Evolutionary conservation across 2,329 filamentous ascomycete genomes (phyloP), one percentile per base, ranked within the genome.

Genomic region (Paracoccidioides brasiliensis): DNA sequence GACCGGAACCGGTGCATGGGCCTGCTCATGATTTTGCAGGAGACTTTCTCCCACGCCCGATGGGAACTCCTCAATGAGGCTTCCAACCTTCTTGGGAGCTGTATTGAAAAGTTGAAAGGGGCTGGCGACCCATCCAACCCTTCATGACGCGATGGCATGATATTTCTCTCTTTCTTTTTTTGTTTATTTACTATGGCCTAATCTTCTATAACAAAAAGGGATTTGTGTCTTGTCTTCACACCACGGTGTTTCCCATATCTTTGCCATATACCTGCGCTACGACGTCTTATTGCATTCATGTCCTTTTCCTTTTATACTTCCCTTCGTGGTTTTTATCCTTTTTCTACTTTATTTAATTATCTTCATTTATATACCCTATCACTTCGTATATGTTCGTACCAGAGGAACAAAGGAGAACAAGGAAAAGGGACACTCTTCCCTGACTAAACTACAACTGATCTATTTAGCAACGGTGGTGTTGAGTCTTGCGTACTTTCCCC

Each of bases 51-150:
- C 61, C 84, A 84, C 64, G 90, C 90, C 37, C 79, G 90, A 51
- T 97, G 91, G 91, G 90, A 97, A 74, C 73, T 97, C 55, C 75
- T 97, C 59, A 85, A 93, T 56, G 93, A 97, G 70, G 91, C 89
- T 40, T 86, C 86, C 37, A 85, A 81, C 28, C 73, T 95, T 58
- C 70, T 97, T 65, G 83, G 78, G 55, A 93, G 90, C 67, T 95
- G 90, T 68, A 87, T 95, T 60, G 76, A 81, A 58, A 78, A 81
- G 70, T 67, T 83, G 56, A 61, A 48, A 38, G 56, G 53, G n/a
- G 22, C 40, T 38, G n/a, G 42, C 14, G 14, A 10, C 1, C 30
- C 10, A 38, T 5, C n/a, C 10, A 35, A 44, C 30, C 10, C 41
- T 41, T 37, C 6, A 44, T 32, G 30, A 32, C 10, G 14, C 22